Conservation (phyloP, 2,329 filamentous ascomycete species). For the Curvularia sp. region DNA sequence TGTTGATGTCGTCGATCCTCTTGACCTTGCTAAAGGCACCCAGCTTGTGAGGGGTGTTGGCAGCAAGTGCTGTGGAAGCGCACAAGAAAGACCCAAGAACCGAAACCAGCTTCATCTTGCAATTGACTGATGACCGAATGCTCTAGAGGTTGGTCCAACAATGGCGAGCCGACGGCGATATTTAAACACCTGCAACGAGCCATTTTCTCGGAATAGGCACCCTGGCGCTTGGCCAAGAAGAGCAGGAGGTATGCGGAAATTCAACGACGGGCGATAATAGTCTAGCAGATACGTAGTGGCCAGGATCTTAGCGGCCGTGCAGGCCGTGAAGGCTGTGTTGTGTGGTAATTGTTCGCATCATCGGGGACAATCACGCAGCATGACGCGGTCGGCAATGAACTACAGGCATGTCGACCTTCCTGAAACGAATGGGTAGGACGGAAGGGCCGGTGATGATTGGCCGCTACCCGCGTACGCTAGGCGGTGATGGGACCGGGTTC, state of each 20-base stretch:
- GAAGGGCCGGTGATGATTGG: conserved; percentile 4
- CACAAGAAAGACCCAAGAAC: conserved; percentile 38
- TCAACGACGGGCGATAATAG: conserved; percentile 1
- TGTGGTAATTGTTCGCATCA: conserved; percentile 3
- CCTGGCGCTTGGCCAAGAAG: conserved; percentile 25
- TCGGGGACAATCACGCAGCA: conserved; percentile 10
- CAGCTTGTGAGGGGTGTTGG: conserved; percentile 27
- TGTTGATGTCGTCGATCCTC: neutral
- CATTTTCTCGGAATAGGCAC: conserved; percentile 18
- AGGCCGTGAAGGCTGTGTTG: conserved; percentile 10
- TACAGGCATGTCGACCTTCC: conserved; percentile 23
- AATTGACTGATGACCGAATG: conserved; percentile 16
- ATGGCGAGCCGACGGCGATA: conserved; percentile 14
- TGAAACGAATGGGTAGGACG: conserved; percentile 13
- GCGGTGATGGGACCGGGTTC: conserved; percentile 3
- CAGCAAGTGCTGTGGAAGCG: conserved; percentile 41
- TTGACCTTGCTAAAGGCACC: conserved; percentile 31
- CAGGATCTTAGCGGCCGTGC: neutral
- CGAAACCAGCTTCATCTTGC: conserved; percentile 45
- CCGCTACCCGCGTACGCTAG: conserved; percentile 12
- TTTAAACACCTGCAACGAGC: conserved; percentile 26
- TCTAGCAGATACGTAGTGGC: conserved; percentile 3
- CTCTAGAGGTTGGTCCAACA: conserved; percentile 1
- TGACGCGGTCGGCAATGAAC: conserved; percentile 17
- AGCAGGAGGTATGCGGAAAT: conserved; percentile 23